Evolutionary conservation across 106 monocot genomes (phyloP).

Genomic region (Apostasia shenzhenica): DNA sequence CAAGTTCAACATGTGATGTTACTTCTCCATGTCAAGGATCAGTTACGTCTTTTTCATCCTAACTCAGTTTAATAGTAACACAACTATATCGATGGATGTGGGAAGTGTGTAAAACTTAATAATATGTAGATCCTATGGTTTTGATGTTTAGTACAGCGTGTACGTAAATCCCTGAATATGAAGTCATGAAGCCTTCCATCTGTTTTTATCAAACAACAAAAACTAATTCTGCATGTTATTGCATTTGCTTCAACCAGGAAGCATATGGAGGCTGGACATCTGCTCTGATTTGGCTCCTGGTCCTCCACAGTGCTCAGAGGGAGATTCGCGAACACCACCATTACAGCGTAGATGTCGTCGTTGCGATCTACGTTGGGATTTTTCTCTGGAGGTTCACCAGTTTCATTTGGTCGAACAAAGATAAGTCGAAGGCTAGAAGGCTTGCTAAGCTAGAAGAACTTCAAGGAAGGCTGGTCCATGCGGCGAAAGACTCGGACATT

Average conservation of each 20-base stretch:
- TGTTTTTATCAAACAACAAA: not conserved
- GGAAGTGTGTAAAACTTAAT: no score
- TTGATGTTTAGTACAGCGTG: no score
- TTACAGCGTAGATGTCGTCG: conserved; percentile 78
- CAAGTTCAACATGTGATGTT: no score
- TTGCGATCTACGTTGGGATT: conserved; percentile 93
- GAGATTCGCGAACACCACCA: conserved; percentile 91
- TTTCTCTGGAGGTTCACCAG: conserved; percentile 77
- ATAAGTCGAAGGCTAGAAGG: conserved; percentile 28
- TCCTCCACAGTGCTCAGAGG: conserved; percentile 91
- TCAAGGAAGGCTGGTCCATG: conserved; percentile 44
- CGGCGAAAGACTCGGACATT: conserved; percentile 82
- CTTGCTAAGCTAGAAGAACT: conserved; percentile 68
- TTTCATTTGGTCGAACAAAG: conserved; percentile 80
- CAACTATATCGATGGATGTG: no score
- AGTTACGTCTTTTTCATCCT: no score
- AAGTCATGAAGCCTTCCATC: no score
- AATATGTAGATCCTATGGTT: no score
- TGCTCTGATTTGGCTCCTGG: conserved; percentile 75
- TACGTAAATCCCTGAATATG: no score
- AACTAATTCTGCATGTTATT: not conserved
- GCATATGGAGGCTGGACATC: conserved; percentile 97
- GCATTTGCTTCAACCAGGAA: conserved; percentile 38
- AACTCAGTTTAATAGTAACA: no score
- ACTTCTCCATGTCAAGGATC: no score